Evolutionary conservation across 371 early-diverging fungal species (phyloP), one percentile per base, ranked within the genome.

Genomic region (Circinella minor): DNA sequence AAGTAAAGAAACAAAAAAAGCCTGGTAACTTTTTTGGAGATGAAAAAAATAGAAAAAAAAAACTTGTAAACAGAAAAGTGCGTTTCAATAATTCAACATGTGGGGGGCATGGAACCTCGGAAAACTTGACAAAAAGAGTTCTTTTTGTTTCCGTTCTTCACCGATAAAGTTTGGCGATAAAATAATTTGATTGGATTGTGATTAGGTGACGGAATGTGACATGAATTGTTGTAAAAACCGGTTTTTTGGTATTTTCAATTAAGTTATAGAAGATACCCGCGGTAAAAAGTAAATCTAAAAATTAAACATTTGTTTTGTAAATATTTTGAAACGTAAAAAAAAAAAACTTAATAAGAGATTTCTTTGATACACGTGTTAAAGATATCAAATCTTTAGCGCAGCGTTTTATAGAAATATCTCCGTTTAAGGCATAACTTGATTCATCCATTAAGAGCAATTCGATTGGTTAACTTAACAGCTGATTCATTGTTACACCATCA

Each of bases 131-230:
- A 57, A 34, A 57, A 34, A 57, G 4, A 27, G 9, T 6, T 43
- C 43, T 27, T 18, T 18, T 55, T 34, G 57, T 57, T 57, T n/a
- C 57, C 57, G 57, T 57, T 34, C 34, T 11, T 57, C n/a, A n/a
- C 57, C 57, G 57, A 57, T 57, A 57, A 57, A n/a, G 57, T 57
- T 57, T n/a, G 8, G 9, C 57, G 57, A 57, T 57, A 27, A 13
- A 57, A 7, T 14, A 34, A 34, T 57, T 34, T 57, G 57, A 57
- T 57, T 57, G 57, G 57, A 11, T 11, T 14, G 6, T 27, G 27
- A 11, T 34, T 18, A 18, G 11, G 36, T 34, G 57, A 57, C 14
- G 11, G 11, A 43, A 27, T 57, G 57, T 18, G 27, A 57, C 15
- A 15, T 51, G 51, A 13, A 51, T 51, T 51, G 15, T 13, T 8